Percentiles rank a stretch among this genome's conserved stretches.
These are phyloP conservation scores for Gentiana dahurica DNA, from an alignment of 257 asterid genomes.

Conservation along the genomic window DNA sequence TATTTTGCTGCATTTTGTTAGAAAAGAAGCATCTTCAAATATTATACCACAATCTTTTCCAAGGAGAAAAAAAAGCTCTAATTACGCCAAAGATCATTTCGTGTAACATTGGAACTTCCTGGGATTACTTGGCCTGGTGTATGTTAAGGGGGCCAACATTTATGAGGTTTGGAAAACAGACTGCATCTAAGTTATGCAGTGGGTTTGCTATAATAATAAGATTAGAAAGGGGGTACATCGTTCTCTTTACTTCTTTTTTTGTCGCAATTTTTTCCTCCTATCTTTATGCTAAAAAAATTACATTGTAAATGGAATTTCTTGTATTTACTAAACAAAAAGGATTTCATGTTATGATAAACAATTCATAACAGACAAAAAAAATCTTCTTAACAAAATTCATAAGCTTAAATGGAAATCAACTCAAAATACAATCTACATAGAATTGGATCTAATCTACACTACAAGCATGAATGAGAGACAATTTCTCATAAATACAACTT, in stretches of 20 bases:
- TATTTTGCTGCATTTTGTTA: constrained; percentile 45
- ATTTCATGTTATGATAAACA: too few species aligned
- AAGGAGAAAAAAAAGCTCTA: constrained; percentile 27
- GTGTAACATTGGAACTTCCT: constrained; percentile 46
- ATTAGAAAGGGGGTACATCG: constrained; percentile 42
- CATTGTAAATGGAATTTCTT: too few species aligned
- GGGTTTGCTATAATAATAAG: constrained; percentile 53
- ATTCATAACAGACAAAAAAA: too few species aligned
- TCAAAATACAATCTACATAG: too few species aligned
- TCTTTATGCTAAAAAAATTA: too few species aligned
- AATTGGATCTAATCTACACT: too few species aligned
- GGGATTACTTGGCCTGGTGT: constrained; percentile 99
- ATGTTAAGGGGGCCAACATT: constrained; percentile 91
- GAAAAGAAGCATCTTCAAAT: constrained; percentile 36
- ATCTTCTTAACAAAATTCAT: too few species aligned
- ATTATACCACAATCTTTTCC: constrained; percentile 15
- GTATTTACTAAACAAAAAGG: too few species aligned
- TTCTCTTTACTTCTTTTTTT: constrained; percentile 20
- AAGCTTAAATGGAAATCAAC: too few species aligned
- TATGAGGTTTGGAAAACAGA: constrained; percentile 93
- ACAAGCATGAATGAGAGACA: too few species aligned
- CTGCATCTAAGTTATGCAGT: constrained; percentile 84
- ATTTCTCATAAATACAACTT: too few species aligned
- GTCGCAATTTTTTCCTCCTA: too few species aligned
- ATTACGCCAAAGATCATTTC: constrained; percentile 14